Evolutionary conservation across 106 monocot species (phyloP).

Genomic region (Hemerocallis citrina): DNA sequence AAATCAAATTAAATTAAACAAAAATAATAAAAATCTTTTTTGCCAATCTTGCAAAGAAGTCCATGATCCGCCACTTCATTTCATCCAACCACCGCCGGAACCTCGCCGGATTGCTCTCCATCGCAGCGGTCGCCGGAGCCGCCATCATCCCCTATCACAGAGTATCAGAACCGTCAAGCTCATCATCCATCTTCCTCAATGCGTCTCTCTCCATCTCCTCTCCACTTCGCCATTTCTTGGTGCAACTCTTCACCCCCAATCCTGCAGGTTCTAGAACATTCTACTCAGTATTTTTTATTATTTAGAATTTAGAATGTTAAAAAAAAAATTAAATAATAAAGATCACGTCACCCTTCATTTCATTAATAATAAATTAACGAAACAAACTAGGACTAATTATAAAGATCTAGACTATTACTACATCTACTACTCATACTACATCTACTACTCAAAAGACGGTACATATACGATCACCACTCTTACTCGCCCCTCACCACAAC

Average conservation of each 20-base stretch:
- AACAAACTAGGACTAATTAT: too few species aligned
- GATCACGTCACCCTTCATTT: too few species aligned
- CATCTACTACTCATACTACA: too few species aligned
- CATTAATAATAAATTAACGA: too few species aligned
- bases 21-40: too few species aligned
- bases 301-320: background rate
- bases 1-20: too few species aligned
- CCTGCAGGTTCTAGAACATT: slow-evolving; percentile 3
- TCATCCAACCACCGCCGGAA: slow-evolving; percentile 7
- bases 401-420: too few species aligned
- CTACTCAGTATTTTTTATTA: background rate
- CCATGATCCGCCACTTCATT: background rate
- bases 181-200: background rate
- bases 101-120: slow-evolving; percentile 12
- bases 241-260: background rate
- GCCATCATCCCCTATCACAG: background rate
- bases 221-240: slow-evolving; percentile 16
- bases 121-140: slow-evolving; percentile 4
- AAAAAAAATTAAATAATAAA: background rate
- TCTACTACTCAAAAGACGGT: too few species aligned
- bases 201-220: slow-evolving; percentile 10
- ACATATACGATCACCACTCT: too few species aligned
- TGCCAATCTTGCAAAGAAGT: too few species aligned
- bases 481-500: too few species aligned
- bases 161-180: too few species aligned